Evolutionary conservation across 768 basidiomycete genomes (phyloP).

Genomic region (Lactarius evosmus): DNA sequence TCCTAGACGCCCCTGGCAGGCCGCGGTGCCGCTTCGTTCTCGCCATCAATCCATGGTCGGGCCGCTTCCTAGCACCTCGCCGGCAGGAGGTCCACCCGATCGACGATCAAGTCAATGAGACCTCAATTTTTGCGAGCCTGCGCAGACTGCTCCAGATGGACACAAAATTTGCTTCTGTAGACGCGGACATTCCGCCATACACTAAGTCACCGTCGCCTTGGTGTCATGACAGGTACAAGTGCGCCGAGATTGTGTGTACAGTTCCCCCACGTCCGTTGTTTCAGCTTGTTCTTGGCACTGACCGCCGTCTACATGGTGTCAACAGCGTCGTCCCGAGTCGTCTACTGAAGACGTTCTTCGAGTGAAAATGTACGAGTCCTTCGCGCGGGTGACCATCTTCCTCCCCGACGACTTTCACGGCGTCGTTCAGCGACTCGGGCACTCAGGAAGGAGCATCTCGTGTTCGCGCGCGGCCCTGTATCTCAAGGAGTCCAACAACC

Average conservation of each 20-base stretch:
- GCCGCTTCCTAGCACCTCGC: neutral
- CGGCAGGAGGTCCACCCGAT: neutral
- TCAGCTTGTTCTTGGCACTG: neutral
- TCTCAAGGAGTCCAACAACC: constrained; percentile 10
- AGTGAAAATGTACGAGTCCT: constrained; percentile 21
- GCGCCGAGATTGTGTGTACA: constrained; percentile 15
- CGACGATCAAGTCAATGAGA: neutral
- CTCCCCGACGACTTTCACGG: constrained; percentile 17
- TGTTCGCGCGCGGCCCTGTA: constrained; percentile 13
- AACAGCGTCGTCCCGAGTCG: constrained; percentile 5
- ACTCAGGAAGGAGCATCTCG: constrained; percentile 21
- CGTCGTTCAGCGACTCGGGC: constrained; percentile 21
- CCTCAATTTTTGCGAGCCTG: neutral
- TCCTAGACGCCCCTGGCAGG: neutral
- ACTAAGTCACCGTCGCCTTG: neutral
- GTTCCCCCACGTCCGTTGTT: too few relatives aligned
- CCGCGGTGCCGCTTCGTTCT: neutral
- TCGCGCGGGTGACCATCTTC: constrained; percentile 11
- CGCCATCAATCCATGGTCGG: neutral
- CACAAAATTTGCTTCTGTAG: neutral
- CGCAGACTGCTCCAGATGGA: neutral
- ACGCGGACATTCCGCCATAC: neutral
- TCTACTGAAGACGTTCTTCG: constrained; percentile 5
- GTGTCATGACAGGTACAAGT: constrained; percentile 7
- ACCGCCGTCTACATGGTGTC: neutral